A percentile compares a stretch with the other conserved stretches of the same genome.
Evolutionary conservation across 495 filamentous ascomycete genomes (phyloP).

Genomic region (Talaromyces proteolyticus): DNA sequence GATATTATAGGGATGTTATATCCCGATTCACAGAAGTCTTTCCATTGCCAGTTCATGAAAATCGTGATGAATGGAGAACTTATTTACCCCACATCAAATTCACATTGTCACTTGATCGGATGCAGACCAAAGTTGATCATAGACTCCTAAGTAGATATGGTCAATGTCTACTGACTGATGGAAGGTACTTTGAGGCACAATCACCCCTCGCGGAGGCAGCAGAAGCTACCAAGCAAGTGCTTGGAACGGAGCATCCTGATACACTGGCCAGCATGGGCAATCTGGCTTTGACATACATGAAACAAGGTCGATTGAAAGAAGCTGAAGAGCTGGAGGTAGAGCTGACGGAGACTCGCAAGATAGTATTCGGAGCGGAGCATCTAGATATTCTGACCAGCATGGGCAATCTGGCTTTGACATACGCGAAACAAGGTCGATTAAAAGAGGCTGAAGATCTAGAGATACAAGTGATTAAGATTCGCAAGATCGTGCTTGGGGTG

Average conservation of each 20-base stretch:
- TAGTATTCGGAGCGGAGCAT: conserved; percentile 26
- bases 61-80: neutral
- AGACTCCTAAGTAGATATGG: too few species aligned
- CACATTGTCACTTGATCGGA: too few species aligned
- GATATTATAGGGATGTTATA: neutral
- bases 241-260: conserved; percentile 10
- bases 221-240: conserved; percentile 6
- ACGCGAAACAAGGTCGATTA: conserved; percentile 13
- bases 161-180: too few species aligned
- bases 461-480: conserved; percentile 15
- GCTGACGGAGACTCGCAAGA: conserved; percentile 15
- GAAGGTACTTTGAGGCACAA: too few species aligned
- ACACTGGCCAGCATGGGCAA: conserved; percentile 10
- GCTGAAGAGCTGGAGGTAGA: conserved; percentile 5
- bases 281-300: neutral
- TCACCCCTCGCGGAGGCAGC: too few species aligned
- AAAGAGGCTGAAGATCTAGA: conserved; percentile 18
- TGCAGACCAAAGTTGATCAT: too few species aligned
- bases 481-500: conserved; percentile 18
- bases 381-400: conserved; percentile 27
- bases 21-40: neutral
- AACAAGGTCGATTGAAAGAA: neutral
- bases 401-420: too few species aligned
- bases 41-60: too few species aligned
- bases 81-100: neutral